Base-by-base conservation (phyloP, 139 green algal species). In the Picochlorum sp. region DNA sequence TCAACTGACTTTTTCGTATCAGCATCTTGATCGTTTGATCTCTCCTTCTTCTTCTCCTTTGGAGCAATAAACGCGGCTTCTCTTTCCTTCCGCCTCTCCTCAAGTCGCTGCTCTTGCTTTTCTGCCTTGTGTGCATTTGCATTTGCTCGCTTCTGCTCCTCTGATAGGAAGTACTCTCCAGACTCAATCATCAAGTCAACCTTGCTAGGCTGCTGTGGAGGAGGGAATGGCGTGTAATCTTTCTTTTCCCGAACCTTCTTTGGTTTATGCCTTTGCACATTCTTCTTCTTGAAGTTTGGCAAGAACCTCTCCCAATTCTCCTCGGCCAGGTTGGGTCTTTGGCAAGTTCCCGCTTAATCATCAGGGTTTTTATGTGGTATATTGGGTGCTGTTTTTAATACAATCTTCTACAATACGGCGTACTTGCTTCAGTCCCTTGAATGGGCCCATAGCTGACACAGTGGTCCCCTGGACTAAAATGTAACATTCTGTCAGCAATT, bases 201-300 rank as follows among this genome's bases (percentile, higher is more conserved):
- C 79, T 98, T 98, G 79, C 72, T 84, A 28, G 90, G 93, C 71
- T 74, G 73, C 77, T 89, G 86, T 0, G 90, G 77, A n/a, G 94
- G 94, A 28, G 94, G 94, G 84, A 99, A 99, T 56, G 92, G 92
- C 15, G 90, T 96, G 79, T 97, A 94, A 14, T 81, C 75, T 70
- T 92, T 91, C 75, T 91, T 90, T 65, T 85, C 76, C 5, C 61
- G 56, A 20, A 81, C 70, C 67, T 88, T 87, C 57, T 72, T 65
- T 15, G 84, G 80, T 73, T 97, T 96, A 62, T 84, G 85, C 11
- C 84, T 76, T 80, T 95, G 79, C 6, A 98, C 90, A 71, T 98
- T 99, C 83, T 96, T 97, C 82, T 97, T 96, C 75, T 96, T 97
- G 81, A 98, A 99, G 57, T 97, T 98, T 49, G 94, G 94, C 65